These are phyloP conservation scores for Colletotrichum sp. DNA, from an alignment of 2,329 filamentous ascomycete species.

Conservation along the genomic window DNA sequence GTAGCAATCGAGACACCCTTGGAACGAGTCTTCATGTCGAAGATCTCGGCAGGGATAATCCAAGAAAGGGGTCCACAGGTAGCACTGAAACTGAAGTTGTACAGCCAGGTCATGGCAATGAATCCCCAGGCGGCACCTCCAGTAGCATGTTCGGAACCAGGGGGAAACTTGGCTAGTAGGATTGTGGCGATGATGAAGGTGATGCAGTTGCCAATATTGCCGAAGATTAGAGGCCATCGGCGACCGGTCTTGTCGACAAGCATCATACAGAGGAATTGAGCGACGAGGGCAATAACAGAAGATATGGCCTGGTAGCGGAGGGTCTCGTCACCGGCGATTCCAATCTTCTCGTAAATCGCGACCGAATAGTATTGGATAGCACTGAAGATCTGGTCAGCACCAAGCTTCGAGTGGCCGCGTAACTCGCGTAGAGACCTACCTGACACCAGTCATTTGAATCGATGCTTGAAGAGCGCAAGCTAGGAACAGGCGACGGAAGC, in stretches of 20 bases:
- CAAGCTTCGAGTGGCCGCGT: not conserved
- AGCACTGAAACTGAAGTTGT: slow-evolving; percentile 77
- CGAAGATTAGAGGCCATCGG: slow-evolving; percentile 72
- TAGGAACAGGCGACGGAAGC: slow-evolving; percentile 74
- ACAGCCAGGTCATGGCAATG: slow-evolving; percentile 75
- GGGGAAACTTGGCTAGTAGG: slow-evolving; percentile 61
- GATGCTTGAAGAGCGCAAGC: slow-evolving; percentile 52
- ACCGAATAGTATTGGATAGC: slow-evolving; percentile 79
- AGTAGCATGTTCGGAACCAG: slow-evolving; percentile 46
- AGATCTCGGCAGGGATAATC: slow-evolving; percentile 73
- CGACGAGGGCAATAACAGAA: slow-evolving; percentile 71
- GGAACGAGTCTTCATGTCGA: slow-evolving; percentile 75
- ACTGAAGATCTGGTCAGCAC: slow-evolving; percentile 38
- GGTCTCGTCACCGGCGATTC: slow-evolving; percentile 67
- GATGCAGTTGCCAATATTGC: slow-evolving; percentile 73
- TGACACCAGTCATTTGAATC: slow-evolving; percentile 20
- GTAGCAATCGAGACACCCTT: slow-evolving; percentile 78
- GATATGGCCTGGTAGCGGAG: slow-evolving; percentile 80
- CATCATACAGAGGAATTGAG: slow-evolving; percentile 70
- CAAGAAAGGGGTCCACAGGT: slow-evolving; percentile 70
- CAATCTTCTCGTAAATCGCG: slow-evolving; percentile 70
- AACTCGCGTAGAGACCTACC: not conserved
- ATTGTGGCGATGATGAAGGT: slow-evolving; percentile 73
- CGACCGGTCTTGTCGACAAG: slow-evolving; percentile 74
- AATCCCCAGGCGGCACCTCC: slow-evolving; percentile 69